Evolutionary conservation across 169 alveolate genomes (phyloP).

Genomic region (Eimeria falciformis): DNA sequence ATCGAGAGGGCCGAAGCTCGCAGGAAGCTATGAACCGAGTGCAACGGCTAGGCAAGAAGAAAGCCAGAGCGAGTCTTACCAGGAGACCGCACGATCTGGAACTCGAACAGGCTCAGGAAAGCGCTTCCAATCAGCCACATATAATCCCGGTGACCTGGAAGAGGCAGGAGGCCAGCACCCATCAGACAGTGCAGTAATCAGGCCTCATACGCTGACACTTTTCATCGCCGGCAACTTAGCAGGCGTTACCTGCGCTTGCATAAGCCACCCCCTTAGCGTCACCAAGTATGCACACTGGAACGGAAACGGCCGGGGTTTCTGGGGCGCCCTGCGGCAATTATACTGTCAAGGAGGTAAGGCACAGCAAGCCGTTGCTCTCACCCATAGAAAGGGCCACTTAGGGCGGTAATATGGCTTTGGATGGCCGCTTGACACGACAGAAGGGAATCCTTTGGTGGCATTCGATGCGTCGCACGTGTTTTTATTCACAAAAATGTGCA

Average conservation of each 20-base stretch:
- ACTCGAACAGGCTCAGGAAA: too few relatives aligned
- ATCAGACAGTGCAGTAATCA: neutral
- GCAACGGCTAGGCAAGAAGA: too few relatives aligned
- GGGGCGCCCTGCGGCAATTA: neutral
- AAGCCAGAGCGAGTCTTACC: too few relatives aligned
- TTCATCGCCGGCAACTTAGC: constrained; percentile 41
- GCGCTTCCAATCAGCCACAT: too few relatives aligned
- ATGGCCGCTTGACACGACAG: neutral
- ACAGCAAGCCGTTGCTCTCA: neutral
- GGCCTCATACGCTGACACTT: neutral
- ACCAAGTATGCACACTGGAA: constrained; percentile 66
- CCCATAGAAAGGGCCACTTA: neutral
- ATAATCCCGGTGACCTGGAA: neutral
- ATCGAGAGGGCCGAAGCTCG: too few relatives aligned
- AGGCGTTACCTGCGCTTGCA: constrained; percentile 49
- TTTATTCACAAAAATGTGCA: neutral
- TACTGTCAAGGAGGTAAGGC: constrained; percentile 32
- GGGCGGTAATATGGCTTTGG: neutral
- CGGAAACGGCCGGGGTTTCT: neutral
- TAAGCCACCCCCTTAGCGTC: constrained; percentile 64
- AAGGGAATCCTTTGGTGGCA: too few relatives aligned
- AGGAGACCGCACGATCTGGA: too few relatives aligned
- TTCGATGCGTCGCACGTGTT: neutral
- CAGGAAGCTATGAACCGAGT: too few relatives aligned
- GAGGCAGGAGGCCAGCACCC: neutral